Base-by-base conservation (phyloP, 2,329 filamentous ascomycete species). In the Fusarium palustre region DNA sequence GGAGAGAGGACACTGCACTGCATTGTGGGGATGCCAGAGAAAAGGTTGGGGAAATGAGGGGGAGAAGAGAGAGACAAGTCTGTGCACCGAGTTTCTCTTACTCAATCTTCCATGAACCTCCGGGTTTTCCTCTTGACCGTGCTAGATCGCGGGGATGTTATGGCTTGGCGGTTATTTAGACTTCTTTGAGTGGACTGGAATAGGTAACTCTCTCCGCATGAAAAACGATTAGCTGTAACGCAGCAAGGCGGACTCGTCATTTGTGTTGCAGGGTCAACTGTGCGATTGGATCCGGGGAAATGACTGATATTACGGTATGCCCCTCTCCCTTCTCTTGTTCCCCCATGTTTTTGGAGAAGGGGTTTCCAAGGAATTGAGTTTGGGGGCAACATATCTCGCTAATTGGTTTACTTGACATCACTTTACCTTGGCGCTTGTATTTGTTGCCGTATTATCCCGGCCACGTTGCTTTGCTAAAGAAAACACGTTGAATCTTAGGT, bases 21-120 rank as follows among this genome's bases (percentile, higher is more conserved):
- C 57, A 34, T 59, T 64, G 65, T 69, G 65, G 65, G 59, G 64
- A 28, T 10, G 16, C 6, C 8, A n/a, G 5, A n/a, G 18, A 28
- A 45, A 25, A 48, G 55, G 52, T 68, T 67, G 64, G 65, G 65
- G 65, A 59, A 68, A 60, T 59, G 64, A 68, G 65, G 64, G 65
- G 65, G 22, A 48, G n/a, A 48, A 8, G 8, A 41, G 8, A 41
- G 28, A 45, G 31, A 48, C 33, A 47, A 47, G 33, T 46, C 49
- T 55, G 47, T 57, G 55, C 55, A 46, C 38, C 15, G 16, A 31
- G 10, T 48, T 55, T 15, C 55, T 30, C 60, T 64, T 38, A 57
- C 59, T 38, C 33, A 53, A 36, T 62, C 48, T 16, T 45, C 57
- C 54, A 48, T 33, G 47, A 43, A 43, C 47, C 61, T 65, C 61